Conservation (phyloP, 257 asterid species). For the Solanum bulbocastanum region DNA sequence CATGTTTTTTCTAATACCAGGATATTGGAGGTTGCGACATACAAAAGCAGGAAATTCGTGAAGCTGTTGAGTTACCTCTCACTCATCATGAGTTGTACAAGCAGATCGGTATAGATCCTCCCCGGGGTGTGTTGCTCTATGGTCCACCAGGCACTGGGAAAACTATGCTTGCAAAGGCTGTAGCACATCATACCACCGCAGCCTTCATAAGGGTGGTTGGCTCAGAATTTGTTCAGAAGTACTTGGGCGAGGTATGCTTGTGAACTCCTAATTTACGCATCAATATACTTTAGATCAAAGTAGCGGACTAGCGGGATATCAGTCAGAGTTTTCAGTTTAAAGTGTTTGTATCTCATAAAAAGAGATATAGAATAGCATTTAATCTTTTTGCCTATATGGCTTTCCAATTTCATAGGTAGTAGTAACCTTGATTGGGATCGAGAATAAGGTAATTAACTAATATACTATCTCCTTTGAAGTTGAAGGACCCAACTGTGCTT, state of each 20-base stretch:
- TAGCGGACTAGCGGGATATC: not conserved
- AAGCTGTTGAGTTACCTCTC: slow-evolving; percentile 75
- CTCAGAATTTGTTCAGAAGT: slow-evolving; percentile 86
- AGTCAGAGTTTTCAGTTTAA: not conserved
- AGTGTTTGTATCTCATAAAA: not conserved
- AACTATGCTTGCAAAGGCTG: slow-evolving; percentile 92
- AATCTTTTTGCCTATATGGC: not conserved
- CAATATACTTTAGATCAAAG: not conserved
- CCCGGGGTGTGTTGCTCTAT: slow-evolving; percentile 82
- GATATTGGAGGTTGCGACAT: slow-evolving; percentile 89
- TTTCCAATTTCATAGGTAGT: not conserved
- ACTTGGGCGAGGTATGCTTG: slow-evolving; percentile 67
- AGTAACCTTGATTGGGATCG: not conserved
- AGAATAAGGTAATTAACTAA: not conserved
- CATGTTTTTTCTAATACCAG: slow-evolving; percentile 12
- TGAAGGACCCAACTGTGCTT: not conserved
- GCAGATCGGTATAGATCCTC: slow-evolving; percentile 83
- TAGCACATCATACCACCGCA: slow-evolving; percentile 76
- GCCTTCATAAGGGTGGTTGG: slow-evolving; percentile 86
- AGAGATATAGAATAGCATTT: not conserved
- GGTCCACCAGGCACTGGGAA: slow-evolving; percentile 92
- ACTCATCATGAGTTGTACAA: slow-evolving; percentile 79
- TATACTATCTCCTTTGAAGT: not conserved
- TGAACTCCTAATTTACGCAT: not conserved
- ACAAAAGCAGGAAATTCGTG: slow-evolving; percentile 89